phyloP scores from a whole-genome alignment of 331 rosid genomes.

The Quercus phellos region DNA sequence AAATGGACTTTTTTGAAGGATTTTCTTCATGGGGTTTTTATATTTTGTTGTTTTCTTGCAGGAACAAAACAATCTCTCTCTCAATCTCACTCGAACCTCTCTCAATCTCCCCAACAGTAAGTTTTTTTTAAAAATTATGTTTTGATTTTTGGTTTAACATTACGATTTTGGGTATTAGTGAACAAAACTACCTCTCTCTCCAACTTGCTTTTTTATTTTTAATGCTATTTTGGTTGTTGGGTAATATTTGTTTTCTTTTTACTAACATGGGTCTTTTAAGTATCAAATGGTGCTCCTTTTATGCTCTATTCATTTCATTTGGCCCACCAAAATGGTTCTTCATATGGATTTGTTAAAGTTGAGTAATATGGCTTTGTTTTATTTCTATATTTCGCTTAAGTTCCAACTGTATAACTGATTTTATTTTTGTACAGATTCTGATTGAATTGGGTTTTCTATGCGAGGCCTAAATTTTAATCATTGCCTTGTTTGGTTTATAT shows the following conservation, averaged over 20 bases:
- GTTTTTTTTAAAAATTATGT: no score
- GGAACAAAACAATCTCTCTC: no score
- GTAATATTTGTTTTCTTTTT: not conserved
- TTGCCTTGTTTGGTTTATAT: conserved; percentile 1
- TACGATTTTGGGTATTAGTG: no score
- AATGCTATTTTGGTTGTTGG: no score
- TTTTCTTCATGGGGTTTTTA: no score
- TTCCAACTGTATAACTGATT: not conserved
- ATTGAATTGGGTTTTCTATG: not conserved
- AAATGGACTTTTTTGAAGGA: no score
- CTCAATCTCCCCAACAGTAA: no score
- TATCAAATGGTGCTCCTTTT: not conserved
- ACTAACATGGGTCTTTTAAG: not conserved
- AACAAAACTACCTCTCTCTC: no score
- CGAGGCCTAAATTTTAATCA: not conserved
- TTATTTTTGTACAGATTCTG: not conserved
- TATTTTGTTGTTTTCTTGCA: no score
- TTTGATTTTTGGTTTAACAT: no score
- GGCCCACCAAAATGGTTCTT: not conserved
- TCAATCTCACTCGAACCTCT: no score
- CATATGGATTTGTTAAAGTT: not conserved
- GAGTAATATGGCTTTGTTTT: not conserved
- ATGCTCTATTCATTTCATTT: not conserved
- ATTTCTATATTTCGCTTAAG: not conserved
- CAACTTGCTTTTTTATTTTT: no score